phyloP scores from a whole-genome alignment of 2,329 filamentous ascomycete genomes.

The Fusarium nematophilum region DNA sequence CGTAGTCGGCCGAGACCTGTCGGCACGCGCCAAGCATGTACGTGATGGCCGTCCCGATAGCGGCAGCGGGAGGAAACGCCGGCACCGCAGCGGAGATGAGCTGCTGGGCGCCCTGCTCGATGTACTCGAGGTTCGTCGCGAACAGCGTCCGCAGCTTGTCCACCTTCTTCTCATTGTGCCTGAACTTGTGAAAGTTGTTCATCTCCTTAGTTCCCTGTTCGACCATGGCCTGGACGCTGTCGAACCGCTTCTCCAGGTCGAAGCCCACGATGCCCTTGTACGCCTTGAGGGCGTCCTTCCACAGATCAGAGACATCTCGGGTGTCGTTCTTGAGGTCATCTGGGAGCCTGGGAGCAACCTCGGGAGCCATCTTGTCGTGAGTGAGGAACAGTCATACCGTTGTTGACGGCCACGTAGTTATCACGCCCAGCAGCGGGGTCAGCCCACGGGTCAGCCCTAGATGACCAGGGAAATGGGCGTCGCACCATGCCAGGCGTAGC shows the following conservation, averaged over 20 bases:
- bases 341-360: constrained; percentile 3
- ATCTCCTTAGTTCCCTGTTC: constrained; percentile 44
- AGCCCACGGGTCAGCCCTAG: too few species aligned
- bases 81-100: constrained; percentile 45
- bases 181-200: constrained; percentile 46
- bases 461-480: too few species aligned
- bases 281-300: constrained; percentile 46
- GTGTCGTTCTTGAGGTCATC: constrained; percentile 40
- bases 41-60: constrained; percentile 49
- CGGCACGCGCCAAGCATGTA: constrained; percentile 46
- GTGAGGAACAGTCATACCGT: too few species aligned
- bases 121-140: constrained; percentile 43
- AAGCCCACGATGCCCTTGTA: constrained; percentile 50
- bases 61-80: constrained; percentile 47
- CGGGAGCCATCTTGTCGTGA: constrained; percentile 1
- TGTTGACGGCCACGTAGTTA: too few species aligned
- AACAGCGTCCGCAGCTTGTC: constrained; percentile 47
- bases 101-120: constrained; percentile 45
- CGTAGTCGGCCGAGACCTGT: constrained; percentile 51
- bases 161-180: constrained; percentile 48
- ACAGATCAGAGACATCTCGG: constrained; percentile 46
- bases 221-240: constrained; percentile 41
- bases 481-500: too few species aligned
- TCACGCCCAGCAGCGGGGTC: too few species aligned
- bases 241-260: constrained; percentile 45